A percentile compares a stretch with the other conserved stretches of the same genome.
These are phyloP conservation scores for Platanthera guangdongensis DNA, from an alignment of 106 monocot genomes.

Conservation along the genomic window DNA sequence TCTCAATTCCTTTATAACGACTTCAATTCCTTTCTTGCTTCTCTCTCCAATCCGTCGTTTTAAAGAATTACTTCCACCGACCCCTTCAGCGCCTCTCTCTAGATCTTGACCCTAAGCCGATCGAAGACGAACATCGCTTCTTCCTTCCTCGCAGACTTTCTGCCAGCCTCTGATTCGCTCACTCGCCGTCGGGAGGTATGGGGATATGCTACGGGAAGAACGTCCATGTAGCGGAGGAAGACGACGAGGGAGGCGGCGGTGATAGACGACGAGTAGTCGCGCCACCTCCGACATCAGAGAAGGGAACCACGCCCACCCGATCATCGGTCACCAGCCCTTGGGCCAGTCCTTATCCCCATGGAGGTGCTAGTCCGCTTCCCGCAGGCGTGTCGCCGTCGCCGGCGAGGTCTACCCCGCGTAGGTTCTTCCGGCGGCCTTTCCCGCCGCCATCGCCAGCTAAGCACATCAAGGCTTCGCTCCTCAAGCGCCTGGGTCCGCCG, in stretches of 20 bases:
- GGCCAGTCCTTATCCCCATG: constrained; percentile 45
- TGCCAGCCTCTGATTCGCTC: not conserved
- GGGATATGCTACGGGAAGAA: constrained; percentile 67
- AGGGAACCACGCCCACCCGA: constrained; percentile 22
- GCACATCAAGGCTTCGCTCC: constrained; percentile 38
- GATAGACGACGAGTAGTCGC: constrained; percentile 5
- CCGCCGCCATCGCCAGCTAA: constrained; percentile 51
- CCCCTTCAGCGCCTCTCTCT: not conserved
- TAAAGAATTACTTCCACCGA: not conserved
- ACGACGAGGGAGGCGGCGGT: constrained; percentile 11
- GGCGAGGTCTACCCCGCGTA: constrained; percentile 44
- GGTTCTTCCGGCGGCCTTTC: constrained; percentile 46
- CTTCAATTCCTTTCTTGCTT: not conserved
- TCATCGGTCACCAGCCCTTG: constrained; percentile 30
- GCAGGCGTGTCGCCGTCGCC: constrained; percentile 45
- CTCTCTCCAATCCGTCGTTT: not conserved
- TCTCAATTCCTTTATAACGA: not conserved
- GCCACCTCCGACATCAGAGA: constrained; percentile 2
- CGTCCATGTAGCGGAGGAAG: constrained; percentile 28
- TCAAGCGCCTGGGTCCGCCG: constrained; percentile 18
- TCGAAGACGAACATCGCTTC: not conserved
- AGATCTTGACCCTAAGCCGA: not conserved
- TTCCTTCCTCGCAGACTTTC: not conserved
- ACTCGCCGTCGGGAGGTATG: constrained; percentile 18
- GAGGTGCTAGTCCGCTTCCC: constrained; percentile 22